phyloP scores from a whole-genome alignment of 2,329 filamentous ascomycete genomes.

The Stagonosporopsis vannaccii region DNA sequence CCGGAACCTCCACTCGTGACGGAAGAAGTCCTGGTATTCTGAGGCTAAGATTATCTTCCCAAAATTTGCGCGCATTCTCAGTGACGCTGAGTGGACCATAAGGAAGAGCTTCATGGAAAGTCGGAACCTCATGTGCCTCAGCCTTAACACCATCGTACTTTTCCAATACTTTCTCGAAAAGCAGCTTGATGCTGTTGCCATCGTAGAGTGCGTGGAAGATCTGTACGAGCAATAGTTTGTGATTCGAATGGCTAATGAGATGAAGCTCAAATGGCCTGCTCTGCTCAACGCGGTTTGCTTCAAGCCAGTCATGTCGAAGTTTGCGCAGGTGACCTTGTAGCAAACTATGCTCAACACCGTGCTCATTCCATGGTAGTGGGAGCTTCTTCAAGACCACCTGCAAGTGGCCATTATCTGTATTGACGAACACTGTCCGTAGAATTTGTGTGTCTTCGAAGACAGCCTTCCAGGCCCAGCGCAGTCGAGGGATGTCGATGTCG shows the following conservation, averaged over 20 bases:
- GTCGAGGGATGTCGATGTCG: constrained; percentile 53
- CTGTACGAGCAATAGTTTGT: constrained; percentile 63
- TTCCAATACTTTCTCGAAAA: constrained; percentile 66
- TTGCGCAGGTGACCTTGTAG: background rate
- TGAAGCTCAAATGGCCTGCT: constrained; percentile 62
- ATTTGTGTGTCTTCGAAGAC: constrained; percentile 66
- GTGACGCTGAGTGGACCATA: constrained; percentile 69
- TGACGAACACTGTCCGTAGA: constrained; percentile 74
- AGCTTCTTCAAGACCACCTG: constrained; percentile 70
- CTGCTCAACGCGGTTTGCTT: constrained; percentile 54
- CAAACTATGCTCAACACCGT: constrained; percentile 38
- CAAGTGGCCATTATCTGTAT: constrained; percentile 76
- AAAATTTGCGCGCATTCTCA: constrained; percentile 68
- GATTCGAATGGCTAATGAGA: constrained; percentile 45
- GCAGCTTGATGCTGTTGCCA: constrained; percentile 75
- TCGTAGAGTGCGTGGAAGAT: constrained; percentile 92
- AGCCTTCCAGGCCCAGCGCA: constrained; percentile 66
- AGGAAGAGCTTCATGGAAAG: constrained; percentile 72
- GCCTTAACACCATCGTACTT: constrained; percentile 55
- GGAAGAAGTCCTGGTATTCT: constrained; percentile 45
- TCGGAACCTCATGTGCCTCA: constrained; percentile 51
- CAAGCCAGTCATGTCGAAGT: constrained; percentile 30
- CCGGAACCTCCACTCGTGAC: constrained; percentile 26
- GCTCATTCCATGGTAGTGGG: constrained; percentile 7
- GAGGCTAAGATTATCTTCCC: constrained; percentile 64